phyloP scores from a whole-genome alignment of 177 flowering plant genomes.

The Viscum album region DNA sequence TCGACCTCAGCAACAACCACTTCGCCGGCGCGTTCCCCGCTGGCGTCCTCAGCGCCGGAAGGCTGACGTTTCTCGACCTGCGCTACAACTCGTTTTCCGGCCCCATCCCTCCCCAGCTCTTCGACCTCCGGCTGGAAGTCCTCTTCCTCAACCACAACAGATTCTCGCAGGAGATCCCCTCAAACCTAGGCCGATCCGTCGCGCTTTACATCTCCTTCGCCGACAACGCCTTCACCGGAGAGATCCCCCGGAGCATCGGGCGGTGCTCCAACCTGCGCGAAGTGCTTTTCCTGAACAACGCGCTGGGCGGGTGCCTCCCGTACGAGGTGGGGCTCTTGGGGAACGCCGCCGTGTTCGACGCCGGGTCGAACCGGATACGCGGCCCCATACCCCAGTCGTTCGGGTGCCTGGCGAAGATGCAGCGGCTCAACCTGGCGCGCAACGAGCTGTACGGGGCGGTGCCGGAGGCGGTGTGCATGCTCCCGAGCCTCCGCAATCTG shows the following conservation, averaged over 20 bases:
- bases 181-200: slow-evolving; percentile 18
- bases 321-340: slow-evolving; percentile 27
- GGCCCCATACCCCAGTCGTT: slow-evolving; percentile 32
- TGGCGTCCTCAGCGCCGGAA: slow-evolving; percentile 14
- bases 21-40: slow-evolving; percentile 27
- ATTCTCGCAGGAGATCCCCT: slow-evolving; percentile 18
- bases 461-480: slow-evolving; percentile 16
- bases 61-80: slow-evolving; percentile 29
- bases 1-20: slow-evolving; percentile 39
- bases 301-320: slow-evolving; percentile 33
- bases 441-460: slow-evolving; percentile 15
- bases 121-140: slow-evolving; percentile 21
- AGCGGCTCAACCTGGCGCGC: slow-evolving; percentile 9
- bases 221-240: slow-evolving; percentile 27
- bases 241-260: slow-evolving; percentile 24
- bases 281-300: slow-evolving; percentile 25
- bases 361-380: slow-evolving; percentile 21
- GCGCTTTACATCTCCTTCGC: slow-evolving; percentile 25
- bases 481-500: neutral
- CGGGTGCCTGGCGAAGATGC: slow-evolving; percentile 1
- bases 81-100: slow-evolving; percentile 31
- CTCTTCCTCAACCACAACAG: slow-evolving; percentile 39
- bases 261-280: slow-evolving; percentile 16
- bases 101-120: slow-evolving; percentile 19
- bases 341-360: slow-evolving; percentile 23